phyloP scores from a whole-genome alignment of 2,329 filamentous ascomycete species.

The Beauveria brongniartii region DNA sequence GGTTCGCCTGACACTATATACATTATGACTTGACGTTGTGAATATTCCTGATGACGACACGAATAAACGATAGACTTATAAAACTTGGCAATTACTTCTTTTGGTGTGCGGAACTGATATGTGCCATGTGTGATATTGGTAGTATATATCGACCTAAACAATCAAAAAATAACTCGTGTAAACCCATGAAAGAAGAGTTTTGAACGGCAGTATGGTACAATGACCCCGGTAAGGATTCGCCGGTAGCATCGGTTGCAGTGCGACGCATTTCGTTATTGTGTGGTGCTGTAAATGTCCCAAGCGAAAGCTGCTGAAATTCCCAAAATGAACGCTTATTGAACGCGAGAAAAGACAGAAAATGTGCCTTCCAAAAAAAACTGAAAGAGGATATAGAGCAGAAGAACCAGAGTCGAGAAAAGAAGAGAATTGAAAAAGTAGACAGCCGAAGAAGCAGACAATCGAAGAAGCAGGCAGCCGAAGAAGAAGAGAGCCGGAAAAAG shows the following conservation, averaged over 20 bases:
- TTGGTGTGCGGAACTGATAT: neutral
- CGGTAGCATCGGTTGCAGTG: neutral
- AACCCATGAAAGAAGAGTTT: neutral
- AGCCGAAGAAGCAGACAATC: neutral
- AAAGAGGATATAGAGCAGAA: neutral
- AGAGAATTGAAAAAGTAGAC: too few relatives aligned
- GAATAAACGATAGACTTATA: neutral
- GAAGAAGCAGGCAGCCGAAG: too few relatives aligned
- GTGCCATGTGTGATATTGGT: neutral
- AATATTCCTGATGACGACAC: neutral
- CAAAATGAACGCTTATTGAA: neutral
- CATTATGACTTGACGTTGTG: neutral
- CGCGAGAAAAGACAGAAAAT: neutral
- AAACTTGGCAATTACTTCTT: neutral
- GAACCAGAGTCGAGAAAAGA: neutral
- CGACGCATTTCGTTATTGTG: neutral
- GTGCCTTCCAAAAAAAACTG: neutral
- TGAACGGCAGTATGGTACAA: neutral
- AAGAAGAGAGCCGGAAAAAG: neutral
- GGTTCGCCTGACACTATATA: neutral
- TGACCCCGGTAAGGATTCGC: neutral
- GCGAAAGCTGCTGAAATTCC: neutral
- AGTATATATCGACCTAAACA: neutral
- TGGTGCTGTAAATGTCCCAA: neutral
- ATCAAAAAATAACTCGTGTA: neutral